These are phyloP conservation scores for Ballota nigra DNA, from an alignment of 257 asterid genomes.

Conservation along the genomic window DNA sequence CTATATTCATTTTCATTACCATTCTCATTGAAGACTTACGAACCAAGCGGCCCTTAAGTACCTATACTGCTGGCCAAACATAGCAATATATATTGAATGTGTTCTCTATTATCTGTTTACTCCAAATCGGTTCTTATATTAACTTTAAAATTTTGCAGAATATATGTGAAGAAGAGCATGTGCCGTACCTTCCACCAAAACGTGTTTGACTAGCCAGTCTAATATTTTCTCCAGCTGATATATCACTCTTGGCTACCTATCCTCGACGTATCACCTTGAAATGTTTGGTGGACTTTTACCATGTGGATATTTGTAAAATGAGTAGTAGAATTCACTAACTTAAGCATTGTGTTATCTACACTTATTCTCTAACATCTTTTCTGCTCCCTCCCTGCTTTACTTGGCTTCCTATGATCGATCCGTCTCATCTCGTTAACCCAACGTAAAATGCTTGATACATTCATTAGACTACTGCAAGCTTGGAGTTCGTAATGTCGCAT, in stretches of 20 bases:
- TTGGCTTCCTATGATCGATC: too few species aligned
- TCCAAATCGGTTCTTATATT: not conserved
- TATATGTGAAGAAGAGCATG: constrained; percentile 69
- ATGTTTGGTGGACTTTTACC: not conserved
- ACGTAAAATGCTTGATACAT: not conserved
- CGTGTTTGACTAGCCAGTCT: constrained; percentile 37
- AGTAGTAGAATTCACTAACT: not conserved
- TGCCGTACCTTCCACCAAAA: constrained; percentile 72
- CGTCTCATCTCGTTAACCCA: not conserved
- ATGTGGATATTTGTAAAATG: not conserved
- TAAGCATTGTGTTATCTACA: not conserved
- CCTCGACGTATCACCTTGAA: not conserved
- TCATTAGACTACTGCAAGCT: not conserved
- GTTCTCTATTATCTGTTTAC: not conserved
- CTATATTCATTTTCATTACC: too few species aligned
- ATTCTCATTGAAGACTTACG: too few species aligned
- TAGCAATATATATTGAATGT: not conserved
- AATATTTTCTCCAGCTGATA: not conserved
- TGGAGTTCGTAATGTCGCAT: not conserved
- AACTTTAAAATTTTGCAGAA: constrained; percentile 42
- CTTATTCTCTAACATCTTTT: not conserved
- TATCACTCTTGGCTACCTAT: not conserved
- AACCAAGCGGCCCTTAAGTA: too few species aligned
- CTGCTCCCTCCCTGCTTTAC: too few species aligned
- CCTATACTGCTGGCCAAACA: not conserved